Conservation (phyloP, 768 basidiomycete species). For the Xanthoconium stramineum region DNA sequence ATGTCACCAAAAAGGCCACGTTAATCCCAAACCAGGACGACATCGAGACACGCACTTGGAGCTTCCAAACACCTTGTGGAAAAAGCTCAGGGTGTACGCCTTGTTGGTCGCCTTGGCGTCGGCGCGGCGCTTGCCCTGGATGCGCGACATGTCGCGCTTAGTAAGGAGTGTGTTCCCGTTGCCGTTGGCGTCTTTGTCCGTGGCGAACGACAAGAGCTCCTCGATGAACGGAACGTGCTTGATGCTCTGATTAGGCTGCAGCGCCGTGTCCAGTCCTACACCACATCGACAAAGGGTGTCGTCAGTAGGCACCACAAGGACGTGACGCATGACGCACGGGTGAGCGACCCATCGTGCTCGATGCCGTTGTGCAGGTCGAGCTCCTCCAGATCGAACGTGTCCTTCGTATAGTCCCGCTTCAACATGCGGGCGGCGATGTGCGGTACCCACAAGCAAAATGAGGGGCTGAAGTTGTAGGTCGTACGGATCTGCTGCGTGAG, state of each 20-base stretch:
- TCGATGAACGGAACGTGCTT: slow-evolving; percentile 51
- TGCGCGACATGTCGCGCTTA: slow-evolving; percentile 54
- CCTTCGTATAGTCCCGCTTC: slow-evolving; percentile 50
- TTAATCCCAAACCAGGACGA: not conserved
- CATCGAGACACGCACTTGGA: slow-evolving; percentile 52
- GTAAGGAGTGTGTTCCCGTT: slow-evolving; percentile 50
- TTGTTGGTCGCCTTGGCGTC: slow-evolving; percentile 55
- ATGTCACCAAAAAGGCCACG: not conserved
- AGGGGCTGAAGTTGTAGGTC: slow-evolving; percentile 68
- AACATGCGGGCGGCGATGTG: slow-evolving; percentile 58
- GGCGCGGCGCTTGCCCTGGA: slow-evolving; percentile 57
- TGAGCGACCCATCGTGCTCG: slow-evolving; percentile 35
- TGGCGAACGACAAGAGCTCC: slow-evolving; percentile 57
- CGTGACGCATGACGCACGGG: slow-evolving; percentile 20
- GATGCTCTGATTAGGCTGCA: slow-evolving; percentile 49
- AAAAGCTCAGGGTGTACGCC: slow-evolving; percentile 47
- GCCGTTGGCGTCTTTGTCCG: slow-evolving; percentile 53
- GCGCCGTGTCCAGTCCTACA: slow-evolving; percentile 52
- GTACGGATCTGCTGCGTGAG: slow-evolving; percentile 40
- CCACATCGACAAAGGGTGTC: not conserved
- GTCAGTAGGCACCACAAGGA: not conserved
- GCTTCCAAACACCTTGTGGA: slow-evolving; percentile 66
- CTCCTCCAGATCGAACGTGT: slow-evolving; percentile 62
- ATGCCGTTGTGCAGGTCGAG: slow-evolving; percentile 68
- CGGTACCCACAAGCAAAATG: slow-evolving; percentile 67